phyloP scores from a whole-genome alignment of 495 filamentous ascomycete genomes.

The Friedmanniomyces endolithicus region DNA sequence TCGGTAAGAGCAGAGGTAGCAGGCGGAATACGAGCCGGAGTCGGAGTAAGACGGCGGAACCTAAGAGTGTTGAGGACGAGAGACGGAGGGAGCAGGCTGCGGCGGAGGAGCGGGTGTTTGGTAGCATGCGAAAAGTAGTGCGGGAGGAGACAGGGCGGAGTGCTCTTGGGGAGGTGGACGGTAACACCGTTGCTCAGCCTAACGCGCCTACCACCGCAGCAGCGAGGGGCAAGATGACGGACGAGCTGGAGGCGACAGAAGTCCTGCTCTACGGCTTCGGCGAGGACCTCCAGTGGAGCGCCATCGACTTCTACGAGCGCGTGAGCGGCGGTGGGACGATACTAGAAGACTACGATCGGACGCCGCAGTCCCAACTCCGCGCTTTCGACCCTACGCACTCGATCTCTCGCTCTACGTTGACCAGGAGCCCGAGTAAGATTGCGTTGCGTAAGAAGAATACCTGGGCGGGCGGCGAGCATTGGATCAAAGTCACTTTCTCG shows the following conservation, averaged over 20 bases:
- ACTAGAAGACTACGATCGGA: slow-evolving; percentile 80
- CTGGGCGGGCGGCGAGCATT: slow-evolving; percentile 67
- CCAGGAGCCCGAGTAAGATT: slow-evolving; percentile 46
- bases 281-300: slow-evolving; percentile 62
- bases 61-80: slow-evolving; percentile 35
- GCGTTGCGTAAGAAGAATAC: slow-evolving; percentile 64
- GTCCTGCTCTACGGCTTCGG: slow-evolving; percentile 76
- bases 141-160: slow-evolving; percentile 4
- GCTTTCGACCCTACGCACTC: slow-evolving; percentile 33
- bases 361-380: slow-evolving; percentile 48
- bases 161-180: slow-evolving; percentile 12
- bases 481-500: slow-evolving; percentile 91
- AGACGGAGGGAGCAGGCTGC: slow-evolving; percentile 4
- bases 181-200: slow-evolving; percentile 26
- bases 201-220: slow-evolving; percentile 4
- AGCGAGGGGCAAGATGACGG: not conserved
- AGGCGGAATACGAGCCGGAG: slow-evolving; percentile 32
- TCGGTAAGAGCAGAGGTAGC: slow-evolving; percentile 32
- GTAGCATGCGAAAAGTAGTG: slow-evolving; percentile 12
- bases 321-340: slow-evolving; percentile 62
- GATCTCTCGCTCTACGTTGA: slow-evolving; percentile 31
- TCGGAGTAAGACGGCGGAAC: slow-evolving; percentile 45
- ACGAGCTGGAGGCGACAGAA: slow-evolving; percentile 54
- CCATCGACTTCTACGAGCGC: slow-evolving; percentile 71
- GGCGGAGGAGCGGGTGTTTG: slow-evolving; percentile 19